phyloP scores from a whole-genome alignment of 192 early-diverging fungal species.

The Mortierella antarctica region DNA sequence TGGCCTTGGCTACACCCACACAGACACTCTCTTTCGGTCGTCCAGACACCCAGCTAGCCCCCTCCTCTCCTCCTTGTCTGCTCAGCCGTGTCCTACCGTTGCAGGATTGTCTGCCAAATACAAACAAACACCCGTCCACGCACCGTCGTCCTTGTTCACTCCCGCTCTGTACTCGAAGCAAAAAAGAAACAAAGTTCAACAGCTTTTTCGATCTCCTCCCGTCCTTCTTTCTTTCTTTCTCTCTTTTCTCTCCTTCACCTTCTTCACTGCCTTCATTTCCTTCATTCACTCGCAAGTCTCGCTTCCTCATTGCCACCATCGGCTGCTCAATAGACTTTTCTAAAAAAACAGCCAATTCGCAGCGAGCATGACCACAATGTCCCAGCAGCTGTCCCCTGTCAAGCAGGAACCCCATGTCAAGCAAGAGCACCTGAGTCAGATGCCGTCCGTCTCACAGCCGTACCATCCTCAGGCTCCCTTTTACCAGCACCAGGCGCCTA shows the following conservation, averaged over 20 bases:
- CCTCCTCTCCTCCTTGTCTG: background rate
- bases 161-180: too few relatives aligned
- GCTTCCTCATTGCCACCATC: background rate
- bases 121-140: too few relatives aligned
- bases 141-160: too few relatives aligned
- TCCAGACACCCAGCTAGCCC: background rate
- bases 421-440: slow-evolving; percentile 16
- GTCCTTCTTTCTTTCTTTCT: background rate
- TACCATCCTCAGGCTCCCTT: slow-evolving; percentile 12
- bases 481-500: slow-evolving; percentile 3
- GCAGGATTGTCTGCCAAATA: too few relatives aligned
- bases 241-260: slow-evolving; percentile 3
- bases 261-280: background rate
- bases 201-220: background rate
- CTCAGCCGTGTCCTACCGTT: background rate
- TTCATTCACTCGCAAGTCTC: background rate
- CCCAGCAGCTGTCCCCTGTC: slow-evolving; percentile 16
- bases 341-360: too few relatives aligned
- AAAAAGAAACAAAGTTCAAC: too few relatives aligned
- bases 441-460: slow-evolving; percentile 1
- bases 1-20: background rate
- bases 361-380: background rate
- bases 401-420: slow-evolving; percentile 44
- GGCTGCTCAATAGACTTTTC: too few relatives aligned
- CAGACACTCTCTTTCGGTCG: background rate